Evolutionary conservation across 1,284 basidiomycete genomes (phyloP), one percentile per base, ranked within the genome.

Genomic region (Sporisorium sorghi): DNA sequence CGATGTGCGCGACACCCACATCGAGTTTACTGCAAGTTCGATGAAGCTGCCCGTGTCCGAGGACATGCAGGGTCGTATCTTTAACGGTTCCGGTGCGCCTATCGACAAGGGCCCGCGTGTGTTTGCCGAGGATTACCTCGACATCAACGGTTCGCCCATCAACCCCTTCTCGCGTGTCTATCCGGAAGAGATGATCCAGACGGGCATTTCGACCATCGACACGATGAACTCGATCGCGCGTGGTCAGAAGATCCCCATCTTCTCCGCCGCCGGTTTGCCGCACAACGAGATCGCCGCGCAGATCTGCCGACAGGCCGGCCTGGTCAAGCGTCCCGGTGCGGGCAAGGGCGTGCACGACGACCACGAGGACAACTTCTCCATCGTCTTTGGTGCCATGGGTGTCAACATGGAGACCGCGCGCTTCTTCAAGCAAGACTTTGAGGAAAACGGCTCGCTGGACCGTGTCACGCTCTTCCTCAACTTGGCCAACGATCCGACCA

Each of bases 151-250:
- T 92, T 97, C 94, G 7, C 97, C 96, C 52, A 99, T 99, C 87
- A 99, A 99, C 87, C 97, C 97, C 17, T 99, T 92, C 87, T 94
- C 94, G 70, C 94, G 97, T 85, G 97, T 98, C 87, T 99, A 99
- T 87, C 97, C 97, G 72, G 97, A 99, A 86, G 96, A 99, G 87
- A 99, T 99, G 97, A 99, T 99, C 79, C 97, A 99, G 86, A 99
- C 97, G 21, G 97, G 97, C 87, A 99, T 99, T 85, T 98, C 96
- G 40, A 99, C 97, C 35, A 84, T 84, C 61, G 83, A 84, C 60
- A 77, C 73, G 26, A 86, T 86, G 82, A 97, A 99, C 87, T 97
- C 96, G 71, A 99, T 99, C 85, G 97, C 97, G 63, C 94, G 97
- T 88, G 97, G 97, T 48, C 97, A 99, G 86, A 99, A 99, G 90